phyloP scores from a whole-genome alignment of 2,329 filamentous ascomycete genomes.

The Colletotrichum euphorbiae region DNA sequence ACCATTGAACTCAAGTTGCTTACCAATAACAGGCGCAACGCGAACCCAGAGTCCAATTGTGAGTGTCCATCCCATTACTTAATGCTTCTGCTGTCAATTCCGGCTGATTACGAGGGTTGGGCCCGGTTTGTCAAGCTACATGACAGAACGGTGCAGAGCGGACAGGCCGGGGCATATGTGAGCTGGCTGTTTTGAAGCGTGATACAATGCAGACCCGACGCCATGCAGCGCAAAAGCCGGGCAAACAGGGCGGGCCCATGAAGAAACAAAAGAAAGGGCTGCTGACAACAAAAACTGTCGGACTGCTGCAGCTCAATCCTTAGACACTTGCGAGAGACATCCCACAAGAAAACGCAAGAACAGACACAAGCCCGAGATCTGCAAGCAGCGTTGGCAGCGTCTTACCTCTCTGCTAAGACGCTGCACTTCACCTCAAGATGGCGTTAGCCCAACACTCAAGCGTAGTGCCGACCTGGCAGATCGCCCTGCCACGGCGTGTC shows the following conservation, averaged over 20 bases:
- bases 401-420: neutral
- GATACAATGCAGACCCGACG: constrained; percentile 32
- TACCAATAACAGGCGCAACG: neutral
- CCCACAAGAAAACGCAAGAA: constrained; percentile 18
- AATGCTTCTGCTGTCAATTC: constrained; percentile 7
- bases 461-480: constrained; percentile 24
- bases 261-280: constrained; percentile 21
- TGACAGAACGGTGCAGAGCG: constrained; percentile 14
- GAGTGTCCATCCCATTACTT: neutral
- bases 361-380: constrained; percentile 14
- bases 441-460: constrained; percentile 17
- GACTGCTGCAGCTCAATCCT: constrained; percentile 16
- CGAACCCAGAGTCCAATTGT: neutral
- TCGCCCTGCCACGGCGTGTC: constrained; percentile 13
- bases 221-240: constrained; percentile 32
- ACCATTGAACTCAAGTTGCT: constrained; percentile 3
- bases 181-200: constrained; percentile 10
- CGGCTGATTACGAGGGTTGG: constrained; percentile 8
- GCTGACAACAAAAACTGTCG: constrained; percentile 15
- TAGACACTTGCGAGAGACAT: constrained; percentile 17
- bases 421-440: constrained; percentile 8
- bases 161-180: constrained; percentile 12
- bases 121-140: constrained; percentile 19
- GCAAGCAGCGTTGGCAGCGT: constrained; percentile 21
- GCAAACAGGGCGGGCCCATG: constrained; percentile 28